Percentiles rank a stretch among this genome's conserved stretches.
phyloP scores from a whole-genome alignment of 805 yeast species.

The Cyberlindnera euphorbiiphila region DNA sequence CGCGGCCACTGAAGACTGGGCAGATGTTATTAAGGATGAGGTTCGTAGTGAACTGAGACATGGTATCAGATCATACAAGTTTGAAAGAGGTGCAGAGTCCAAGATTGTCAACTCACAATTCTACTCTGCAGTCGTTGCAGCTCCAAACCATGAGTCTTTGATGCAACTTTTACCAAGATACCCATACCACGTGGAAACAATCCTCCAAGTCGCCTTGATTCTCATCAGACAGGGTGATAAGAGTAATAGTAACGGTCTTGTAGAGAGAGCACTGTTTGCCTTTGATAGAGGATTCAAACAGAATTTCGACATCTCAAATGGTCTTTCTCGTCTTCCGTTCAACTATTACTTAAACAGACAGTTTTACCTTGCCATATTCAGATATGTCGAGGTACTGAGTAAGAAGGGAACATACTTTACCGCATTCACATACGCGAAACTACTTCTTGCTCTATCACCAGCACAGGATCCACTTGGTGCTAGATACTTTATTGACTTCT shows the following conservation, averaged over 20 bases:
- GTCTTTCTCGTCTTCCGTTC: slow-evolving; percentile 66
- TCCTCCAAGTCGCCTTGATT: slow-evolving; percentile 75
- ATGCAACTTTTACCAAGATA: slow-evolving; percentile 48
- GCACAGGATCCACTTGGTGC: slow-evolving; percentile 83
- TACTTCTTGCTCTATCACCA: slow-evolving; percentile 66
- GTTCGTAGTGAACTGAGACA: slow-evolving; percentile 33
- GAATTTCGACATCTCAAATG: slow-evolving; percentile 51
- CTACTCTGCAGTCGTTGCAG: slow-evolving; percentile 59
- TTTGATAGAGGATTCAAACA: slow-evolving; percentile 71
- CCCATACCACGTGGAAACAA: slow-evolving; percentile 75
- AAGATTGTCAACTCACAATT: slow-evolving; percentile 41
- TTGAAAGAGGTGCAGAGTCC: slow-evolving; percentile 37
- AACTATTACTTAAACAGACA: slow-evolving; percentile 73
- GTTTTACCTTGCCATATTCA: slow-evolving; percentile 67
- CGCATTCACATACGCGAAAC: slow-evolving; percentile 71
- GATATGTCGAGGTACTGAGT: slow-evolving; percentile 65
- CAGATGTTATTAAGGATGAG: slow-evolving; percentile 43
- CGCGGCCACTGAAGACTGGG: slow-evolving; percentile 40
- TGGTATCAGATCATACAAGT: slow-evolving; percentile 57
- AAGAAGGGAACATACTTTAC: slow-evolving; percentile 76
- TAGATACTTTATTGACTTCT: slow-evolving; percentile 76
- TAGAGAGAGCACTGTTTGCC: slow-evolving; percentile 74
- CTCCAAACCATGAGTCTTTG: slow-evolving; percentile 77
- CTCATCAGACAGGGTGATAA: slow-evolving; percentile 71
- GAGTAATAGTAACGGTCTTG: slow-evolving; percentile 64